Evolutionary conservation across 202 grass and related monocot species (phyloP).

Genomic region (Setaria viridis): DNA sequence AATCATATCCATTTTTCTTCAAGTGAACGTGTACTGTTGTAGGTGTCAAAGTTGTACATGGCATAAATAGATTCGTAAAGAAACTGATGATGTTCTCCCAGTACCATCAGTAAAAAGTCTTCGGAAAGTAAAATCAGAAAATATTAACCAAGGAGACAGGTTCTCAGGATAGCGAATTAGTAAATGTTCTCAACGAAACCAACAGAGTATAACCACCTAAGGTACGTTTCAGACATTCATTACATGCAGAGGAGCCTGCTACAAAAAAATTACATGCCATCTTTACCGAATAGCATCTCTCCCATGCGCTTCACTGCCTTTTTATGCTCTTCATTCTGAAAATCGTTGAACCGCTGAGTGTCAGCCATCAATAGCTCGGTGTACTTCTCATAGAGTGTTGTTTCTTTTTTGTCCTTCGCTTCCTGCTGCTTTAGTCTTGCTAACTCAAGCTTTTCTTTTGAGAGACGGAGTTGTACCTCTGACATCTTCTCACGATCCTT

Average conservation of each 20-base stretch:
- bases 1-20: too few relatives aligned
- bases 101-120: too few relatives aligned
- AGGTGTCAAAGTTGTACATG: too few relatives aligned
- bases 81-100: too few relatives aligned
- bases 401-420: constrained; percentile 39
- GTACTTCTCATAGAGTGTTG: constrained; percentile 45
- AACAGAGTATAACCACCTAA: not conserved
- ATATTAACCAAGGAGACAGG: not conserved
- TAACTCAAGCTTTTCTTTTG: constrained; percentile 46
- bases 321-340: constrained; percentile 44
- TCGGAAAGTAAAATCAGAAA: too few relatives aligned
- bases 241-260: not conserved
- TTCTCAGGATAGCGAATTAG: too few relatives aligned
- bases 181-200: not conserved
- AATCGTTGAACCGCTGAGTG: constrained; percentile 36
- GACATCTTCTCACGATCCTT: constrained; percentile 48
- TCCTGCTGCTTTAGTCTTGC: constrained; percentile 42
- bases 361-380: constrained; percentile 44
- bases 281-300: constrained; percentile 35
- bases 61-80: too few relatives aligned
- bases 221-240: not conserved
- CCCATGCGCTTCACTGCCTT: constrained; percentile 46
- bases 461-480: constrained; percentile 48
- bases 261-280: constrained; percentile 14
- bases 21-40: too few relatives aligned